Evolutionary conservation across 257 asterid species (phyloP).

Genomic region (Nicotiana knightiana): DNA sequence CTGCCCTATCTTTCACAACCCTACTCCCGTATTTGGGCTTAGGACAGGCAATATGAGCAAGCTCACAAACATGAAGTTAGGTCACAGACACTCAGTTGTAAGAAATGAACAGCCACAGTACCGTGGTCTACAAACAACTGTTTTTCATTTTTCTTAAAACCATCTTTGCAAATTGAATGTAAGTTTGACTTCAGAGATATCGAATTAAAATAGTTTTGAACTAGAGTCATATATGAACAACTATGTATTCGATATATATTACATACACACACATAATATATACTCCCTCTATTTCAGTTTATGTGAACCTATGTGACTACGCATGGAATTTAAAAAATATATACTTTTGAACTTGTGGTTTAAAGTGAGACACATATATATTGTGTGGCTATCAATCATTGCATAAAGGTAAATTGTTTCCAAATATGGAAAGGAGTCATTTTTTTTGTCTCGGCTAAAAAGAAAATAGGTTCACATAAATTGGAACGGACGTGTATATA

Average conservation of each 20-base stretch:
- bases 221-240: background rate
- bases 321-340: too few relatives aligned
- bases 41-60: background rate
- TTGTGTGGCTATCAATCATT: too few relatives aligned
- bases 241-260: background rate
- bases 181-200: background rate
- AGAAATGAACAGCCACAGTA: background rate
- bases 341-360: too few relatives aligned
- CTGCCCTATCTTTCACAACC: background rate
- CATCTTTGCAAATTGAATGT: background rate
- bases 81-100: background rate
- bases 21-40: background rate
- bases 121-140: background rate
- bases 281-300: background rate
- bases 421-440: too few relatives aligned
- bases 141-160: background rate
- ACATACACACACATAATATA: background rate
- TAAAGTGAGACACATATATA: too few relatives aligned
- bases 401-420: too few relatives aligned
- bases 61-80: background rate
- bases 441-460: too few relatives aligned
- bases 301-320: too few relatives aligned
- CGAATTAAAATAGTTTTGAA: background rate
- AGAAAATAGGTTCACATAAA: too few relatives aligned
- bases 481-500: too few relatives aligned